Base-by-base conservation (phyloP, 176 grass and related monocot genomes). In the Raddia distichophylla region DNA sequence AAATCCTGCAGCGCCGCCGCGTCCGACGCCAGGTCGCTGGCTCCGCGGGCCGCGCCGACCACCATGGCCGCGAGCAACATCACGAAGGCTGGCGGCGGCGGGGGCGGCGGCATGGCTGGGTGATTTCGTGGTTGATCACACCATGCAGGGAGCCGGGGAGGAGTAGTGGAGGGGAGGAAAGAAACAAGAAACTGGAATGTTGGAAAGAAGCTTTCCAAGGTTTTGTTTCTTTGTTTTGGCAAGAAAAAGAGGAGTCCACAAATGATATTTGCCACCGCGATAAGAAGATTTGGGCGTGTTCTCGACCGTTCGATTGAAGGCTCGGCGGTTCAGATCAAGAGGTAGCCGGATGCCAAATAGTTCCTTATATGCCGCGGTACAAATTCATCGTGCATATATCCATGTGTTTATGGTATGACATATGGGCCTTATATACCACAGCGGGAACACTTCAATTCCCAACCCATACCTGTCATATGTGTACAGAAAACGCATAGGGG, bases 1-100 rank as follows among this genome's bases (percentile, higher is more conserved):
- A 94, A 94, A 22, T 76, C 83, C 59, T 69, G 83, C 20, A 94
- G 79, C 44, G 86, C 92, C 60, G 71, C 52, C 16, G 57, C 4
- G 71, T 94, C 92, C 2, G 92, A 91, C 8, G 67, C 74, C 64
- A 89, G 76, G 82, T 89, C 89, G 72, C 80, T 67, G 42, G 69
- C 67, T 10, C 40, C 87, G 4, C 18, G 15, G 50, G 70, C 70
- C 10, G 71, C 17, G 54, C 79, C 56, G n/a, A 51, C 55, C 44
- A 56, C 54, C 11, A 91, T 18, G 52, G 35, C 60, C 1, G 84
- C 50, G 37, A 86, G 43, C 18, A 91, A 11, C 1, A 82, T 20
- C 7, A 80, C 15, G 81, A 67, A 37, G 48, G 73, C 22, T 48
- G 70, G 64, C 40, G 74, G 50, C 47, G 75, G 64, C 37, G 74